Base-by-base conservation (phyloP, 805 yeast species). In the Lachancea cidri region DNA sequence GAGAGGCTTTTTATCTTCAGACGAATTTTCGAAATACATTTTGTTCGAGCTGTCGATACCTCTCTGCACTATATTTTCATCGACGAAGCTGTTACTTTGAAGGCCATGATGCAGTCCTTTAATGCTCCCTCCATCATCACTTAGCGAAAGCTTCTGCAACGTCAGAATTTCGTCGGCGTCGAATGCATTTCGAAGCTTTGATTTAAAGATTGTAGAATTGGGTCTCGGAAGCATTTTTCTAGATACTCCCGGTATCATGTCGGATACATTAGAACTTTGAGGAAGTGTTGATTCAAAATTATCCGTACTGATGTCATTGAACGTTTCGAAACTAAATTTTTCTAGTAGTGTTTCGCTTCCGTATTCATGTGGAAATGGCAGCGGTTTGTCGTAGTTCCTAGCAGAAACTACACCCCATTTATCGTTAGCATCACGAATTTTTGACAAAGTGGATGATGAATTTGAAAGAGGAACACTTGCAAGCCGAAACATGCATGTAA, bases 331-430 rank as follows among this genome's bases (percentile, higher is more conserved):
- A 14, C 37, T 30, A 31, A 41, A 32, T 13, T 32, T 17, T 13
- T 35, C 48, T 11, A 34, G 37, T 15, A 33, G 22, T 8, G 41
- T 41, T 19, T 41, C 36, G n/a, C 33, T 37, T 17, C 22, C 22
- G 8, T 14, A 4, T 9, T 33, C 42, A 5, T 9, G 11, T 2
- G 44, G 44, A 5, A 27, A 35, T 7, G 60, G 60, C 3, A 55
- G 36, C 5, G 58, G 57, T 33, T 55, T 55, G 14, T 53, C 49
- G 32, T 49, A 52, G n/a, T 39, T 48, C 29, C 38, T 47, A 7
- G 52, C 49, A 5, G 50, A 44, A 6, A 41, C 39, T 14, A 54
- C 46, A 3, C 56, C 56, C 60, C 60, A 55, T 18, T 41, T 42
- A 17, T 38, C 41, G 22, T 55, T 55, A 3, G 54, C 58, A 14